Base-by-base conservation (phyloP, 257 asterid genomes). In the Salvia hispanica region DNA sequence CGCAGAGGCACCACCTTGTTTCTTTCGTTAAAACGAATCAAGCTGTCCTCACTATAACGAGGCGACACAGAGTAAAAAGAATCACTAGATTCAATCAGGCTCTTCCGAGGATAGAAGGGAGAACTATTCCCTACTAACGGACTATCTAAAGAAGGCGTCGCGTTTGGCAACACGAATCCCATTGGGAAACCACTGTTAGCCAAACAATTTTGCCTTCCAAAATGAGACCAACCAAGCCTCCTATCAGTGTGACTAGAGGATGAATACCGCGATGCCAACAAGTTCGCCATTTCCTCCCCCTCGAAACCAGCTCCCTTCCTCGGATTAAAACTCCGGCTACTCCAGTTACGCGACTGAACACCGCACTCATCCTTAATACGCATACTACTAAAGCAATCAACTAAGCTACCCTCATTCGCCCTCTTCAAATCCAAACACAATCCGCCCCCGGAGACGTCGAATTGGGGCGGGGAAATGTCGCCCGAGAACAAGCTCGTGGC, bases 401-500 rank as follows among this genome's bases (percentile, higher is more conserved):
- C 59, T 42, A 62, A 56, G 63, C 66, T 67, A 45, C 45, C 43
- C 21, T 76, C 82, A 76, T 62, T 64, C 21, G 21, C 76, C 63
- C 36, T 77, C 40, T 61, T 70, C 11, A 53, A 63, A 67, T 76
- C 86, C 76, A 71, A 71, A 76, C 60, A 47, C 34, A 75, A 64
- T 25, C 82, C 57, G 65, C 75, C 71, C 40, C 75, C 74, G 31
- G 73, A 53, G 62, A 54, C 36, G 25, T 79, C 85, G 28, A 76
- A 52, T 55, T 47, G 78, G 53, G 90, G 79, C 2, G 82, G 70
- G 61, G 85, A 64, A 31, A 80, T 79, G 62, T 77, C 74, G 14
- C 70, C 53, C 0, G 95, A 85, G 39, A 85, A 78, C 74, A 85
- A 73, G 57, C 88, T 81, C 15, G 89, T 83, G 11, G 92, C 82